Conservation (phyloP, 257 asterid species). For the Nicotiana otophora region DNA sequence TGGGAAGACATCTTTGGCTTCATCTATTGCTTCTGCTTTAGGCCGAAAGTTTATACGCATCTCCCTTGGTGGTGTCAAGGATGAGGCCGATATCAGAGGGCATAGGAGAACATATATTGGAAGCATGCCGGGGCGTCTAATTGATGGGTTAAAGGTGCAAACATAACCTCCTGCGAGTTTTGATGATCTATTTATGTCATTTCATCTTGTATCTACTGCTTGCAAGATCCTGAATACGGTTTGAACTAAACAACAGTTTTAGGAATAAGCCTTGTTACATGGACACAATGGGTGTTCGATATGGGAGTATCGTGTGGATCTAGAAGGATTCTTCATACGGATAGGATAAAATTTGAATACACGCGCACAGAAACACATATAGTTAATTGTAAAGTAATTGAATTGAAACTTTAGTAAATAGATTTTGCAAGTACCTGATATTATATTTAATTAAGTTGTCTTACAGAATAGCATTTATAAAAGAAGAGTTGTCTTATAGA, state of each 20-base stretch:
- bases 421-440: background rate
- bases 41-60: constrained; percentile 95
- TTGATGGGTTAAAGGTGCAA: constrained; percentile 91
- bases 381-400: background rate
- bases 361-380: background rate
- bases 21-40: constrained; percentile 93
- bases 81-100: constrained; percentile 98
- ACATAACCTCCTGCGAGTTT: background rate
- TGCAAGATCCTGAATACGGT: background rate
- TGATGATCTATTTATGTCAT: background rate
- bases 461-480: background rate
- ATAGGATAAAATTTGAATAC: background rate
- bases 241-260: background rate
- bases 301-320: background rate
- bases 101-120: constrained; percentile 97
- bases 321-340: background rate
- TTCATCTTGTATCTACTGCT: background rate
- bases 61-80: constrained; percentile 98
- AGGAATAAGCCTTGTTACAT: background rate
- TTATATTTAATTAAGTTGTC: background rate
- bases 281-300: background rate
- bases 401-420: background rate
- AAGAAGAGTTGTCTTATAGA: background rate
- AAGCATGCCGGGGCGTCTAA: constrained; percentile 99
- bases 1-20: constrained; percentile 97